phyloP scores from a whole-genome alignment of 2,329 filamentous ascomycete species.

The Epichloe sylvatica region DNA sequence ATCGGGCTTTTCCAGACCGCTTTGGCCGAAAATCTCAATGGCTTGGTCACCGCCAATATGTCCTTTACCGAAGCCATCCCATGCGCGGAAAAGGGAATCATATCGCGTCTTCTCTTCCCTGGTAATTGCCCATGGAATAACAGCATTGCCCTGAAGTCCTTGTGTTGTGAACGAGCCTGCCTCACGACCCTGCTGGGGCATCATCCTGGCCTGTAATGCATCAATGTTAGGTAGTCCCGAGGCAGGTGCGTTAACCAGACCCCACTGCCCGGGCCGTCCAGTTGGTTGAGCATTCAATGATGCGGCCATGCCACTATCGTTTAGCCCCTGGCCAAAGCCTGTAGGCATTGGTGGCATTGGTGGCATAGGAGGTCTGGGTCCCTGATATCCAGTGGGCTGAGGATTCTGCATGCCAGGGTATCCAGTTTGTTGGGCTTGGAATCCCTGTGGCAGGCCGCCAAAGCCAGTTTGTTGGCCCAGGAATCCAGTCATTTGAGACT shows the following conservation, averaged over 20 bases:
- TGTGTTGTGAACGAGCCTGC: slow-evolving; percentile 68
- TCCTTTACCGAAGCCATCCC: slow-evolving; percentile 89
- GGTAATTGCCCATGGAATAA: slow-evolving; percentile 95
- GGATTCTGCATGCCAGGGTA: slow-evolving; percentile 53
- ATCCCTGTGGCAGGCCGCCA: slow-evolving; percentile 39
- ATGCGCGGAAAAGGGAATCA: slow-evolving; percentile 85
- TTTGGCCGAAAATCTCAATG: slow-evolving; percentile 94
- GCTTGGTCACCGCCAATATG: slow-evolving; percentile 85
- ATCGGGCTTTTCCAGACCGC: slow-evolving; percentile 79
- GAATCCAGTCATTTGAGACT: slow-evolving; percentile 56
- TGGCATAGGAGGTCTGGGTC: slow-evolving; percentile 81
- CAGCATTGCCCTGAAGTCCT: slow-evolving; percentile 82
- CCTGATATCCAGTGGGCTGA: slow-evolving; percentile 66
- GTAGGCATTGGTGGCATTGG: slow-evolving; percentile 48
- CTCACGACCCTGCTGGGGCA: slow-evolving; percentile 91
- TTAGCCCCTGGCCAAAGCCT: slow-evolving; percentile 35
- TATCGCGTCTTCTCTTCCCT: slow-evolving; percentile 98
- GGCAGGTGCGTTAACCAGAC: slow-evolving; percentile 87
- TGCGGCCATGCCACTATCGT: slow-evolving; percentile 46
- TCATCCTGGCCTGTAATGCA: slow-evolving; percentile 82
- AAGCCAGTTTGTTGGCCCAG: slow-evolving; percentile 45
- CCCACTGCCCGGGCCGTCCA: slow-evolving; percentile 87
- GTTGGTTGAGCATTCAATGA: slow-evolving; percentile 87
- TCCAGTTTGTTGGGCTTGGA: slow-evolving; percentile 58
- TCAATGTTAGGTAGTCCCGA: slow-evolving; percentile 88